Evolutionary conservation across 768 basidiomycete species (phyloP).

Genomic region (Lentinula edodes): DNA sequence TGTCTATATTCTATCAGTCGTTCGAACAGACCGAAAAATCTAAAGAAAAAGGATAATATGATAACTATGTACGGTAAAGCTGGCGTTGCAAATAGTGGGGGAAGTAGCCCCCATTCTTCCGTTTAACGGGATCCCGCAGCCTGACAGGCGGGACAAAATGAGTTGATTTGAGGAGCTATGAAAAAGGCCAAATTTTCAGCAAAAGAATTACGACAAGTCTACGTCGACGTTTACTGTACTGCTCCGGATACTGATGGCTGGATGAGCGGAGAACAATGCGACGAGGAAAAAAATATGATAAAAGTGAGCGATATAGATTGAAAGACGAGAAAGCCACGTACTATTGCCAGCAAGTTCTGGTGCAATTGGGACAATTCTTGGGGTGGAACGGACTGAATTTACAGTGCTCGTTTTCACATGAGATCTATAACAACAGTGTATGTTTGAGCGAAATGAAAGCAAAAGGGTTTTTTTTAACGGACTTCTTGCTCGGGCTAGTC

Average conservation of each 20-base stretch:
- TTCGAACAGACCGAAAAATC: too few relatives aligned
- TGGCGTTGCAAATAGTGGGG: too few relatives aligned
- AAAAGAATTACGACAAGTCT: background rate
- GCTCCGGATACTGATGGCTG: slow-evolving; percentile 6
- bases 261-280: background rate
- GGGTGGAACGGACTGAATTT: slow-evolving; percentile 6
- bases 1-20: too few relatives aligned
- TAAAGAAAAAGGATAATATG: too few relatives aligned
- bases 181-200: background rate
- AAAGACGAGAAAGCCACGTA: background rate
- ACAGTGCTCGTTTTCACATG: slow-evolving; percentile 4
- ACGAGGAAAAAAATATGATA: background rate
- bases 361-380: slow-evolving; percentile 2
- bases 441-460: background rate
- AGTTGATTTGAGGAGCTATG: background rate
- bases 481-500: slow-evolving; percentile 6
- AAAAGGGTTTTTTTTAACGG: background rate
- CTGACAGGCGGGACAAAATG: slow-evolving; percentile 5
- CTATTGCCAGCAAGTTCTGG: slow-evolving; percentile 6
- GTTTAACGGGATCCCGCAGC: slow-evolving; percentile 3
- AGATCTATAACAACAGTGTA: background rate
- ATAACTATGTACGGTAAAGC: too few relatives aligned
- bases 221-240: background rate
- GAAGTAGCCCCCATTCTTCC: too few relatives aligned
- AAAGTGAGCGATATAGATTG: background rate